Percentiles rank a stretch among this genome's conserved stretches.
Evolutionary conservation across 2,329 filamentous ascomycete genomes (phyloP).

Genomic region (Iodosphaeria phyllophila): DNA sequence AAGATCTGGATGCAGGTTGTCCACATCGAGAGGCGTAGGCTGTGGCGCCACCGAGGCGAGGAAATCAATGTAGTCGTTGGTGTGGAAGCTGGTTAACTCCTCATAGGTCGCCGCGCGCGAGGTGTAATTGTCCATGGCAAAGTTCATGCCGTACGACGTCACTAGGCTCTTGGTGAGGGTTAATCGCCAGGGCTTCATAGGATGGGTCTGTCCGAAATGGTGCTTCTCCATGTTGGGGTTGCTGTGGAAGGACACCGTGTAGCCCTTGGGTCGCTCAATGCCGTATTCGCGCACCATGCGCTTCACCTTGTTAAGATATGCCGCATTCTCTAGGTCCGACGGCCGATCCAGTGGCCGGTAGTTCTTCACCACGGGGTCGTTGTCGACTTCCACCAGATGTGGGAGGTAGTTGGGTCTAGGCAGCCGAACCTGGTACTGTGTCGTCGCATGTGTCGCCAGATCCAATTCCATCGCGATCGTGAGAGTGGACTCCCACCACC

Average conservation of each 20-base stretch:
- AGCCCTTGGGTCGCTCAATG: slow-evolving; percentile 65
- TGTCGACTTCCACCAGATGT: slow-evolving; percentile 30
- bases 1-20: slow-evolving; percentile 41
- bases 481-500: too few relatives aligned
- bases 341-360: slow-evolving; percentile 28
- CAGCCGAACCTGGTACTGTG: slow-evolving; percentile 28
- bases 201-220: slow-evolving; percentile 91
- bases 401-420: slow-evolving; percentile 43
- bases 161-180: slow-evolving; percentile 91
- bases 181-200: slow-evolving; percentile 97
- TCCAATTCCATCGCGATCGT: too few relatives aligned
- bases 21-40: slow-evolving; percentile 43
- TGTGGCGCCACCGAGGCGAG: slow-evolving; percentile 53
- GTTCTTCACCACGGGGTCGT: slow-evolving; percentile 32
- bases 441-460: slow-evolving; percentile 22
- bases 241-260: slow-evolving; percentile 87
- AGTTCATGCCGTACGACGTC: slow-evolving; percentile 85
- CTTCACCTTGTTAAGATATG: slow-evolving; percentile 38
- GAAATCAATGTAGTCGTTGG: slow-evolving; percentile 79
- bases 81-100: slow-evolving; percentile 75
- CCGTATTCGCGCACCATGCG: slow-evolving; percentile 40
- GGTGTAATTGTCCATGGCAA: slow-evolving; percentile 89
- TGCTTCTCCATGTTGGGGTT: slow-evolving; percentile 91
- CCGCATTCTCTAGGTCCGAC: slow-evolving; percentile 34
- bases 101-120: slow-evolving; percentile 71